Percentiles rank a stretch among this genome's conserved stretches.
Evolutionary conservation across 169 alveolate genomes (phyloP).

Genomic region (Cyclospora cayetanensis): DNA sequence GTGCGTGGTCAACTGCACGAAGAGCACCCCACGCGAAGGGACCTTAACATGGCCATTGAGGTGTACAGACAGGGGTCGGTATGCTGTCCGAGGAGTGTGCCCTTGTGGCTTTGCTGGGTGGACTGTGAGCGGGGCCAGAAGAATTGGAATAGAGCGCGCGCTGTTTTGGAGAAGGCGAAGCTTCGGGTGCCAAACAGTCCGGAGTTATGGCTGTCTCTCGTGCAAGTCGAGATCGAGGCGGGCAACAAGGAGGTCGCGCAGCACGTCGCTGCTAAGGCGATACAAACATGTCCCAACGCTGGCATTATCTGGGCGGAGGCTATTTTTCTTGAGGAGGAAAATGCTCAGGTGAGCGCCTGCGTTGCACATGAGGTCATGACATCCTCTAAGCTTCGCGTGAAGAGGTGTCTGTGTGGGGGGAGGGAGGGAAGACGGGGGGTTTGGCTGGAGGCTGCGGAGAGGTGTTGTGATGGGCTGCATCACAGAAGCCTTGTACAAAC

Average conservation of each 20-base stretch:
- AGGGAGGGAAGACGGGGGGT: too few relatives aligned
- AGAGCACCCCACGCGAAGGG: conserved; percentile 76
- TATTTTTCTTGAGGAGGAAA: conserved; percentile 90
- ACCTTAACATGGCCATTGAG: conserved; percentile 65
- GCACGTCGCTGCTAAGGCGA: conserved; percentile 91
- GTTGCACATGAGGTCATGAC: too few relatives aligned
- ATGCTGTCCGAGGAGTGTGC: conserved; percentile 76
- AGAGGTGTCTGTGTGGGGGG: too few relatives aligned
- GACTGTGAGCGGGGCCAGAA: conserved; percentile 83
- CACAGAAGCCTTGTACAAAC: too few relatives aligned
- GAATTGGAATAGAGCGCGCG: conserved; percentile 90
- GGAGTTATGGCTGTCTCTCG: conserved; percentile 92
- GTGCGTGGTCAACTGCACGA: conserved; percentile 90
- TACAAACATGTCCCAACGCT: conserved; percentile 95
- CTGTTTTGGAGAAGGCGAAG: conserved; percentile 92
- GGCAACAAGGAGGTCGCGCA: conserved; percentile 89
- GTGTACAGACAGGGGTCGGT: conserved; percentile 67
- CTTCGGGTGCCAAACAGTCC: conserved; percentile 87
- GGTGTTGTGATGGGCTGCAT: too few relatives aligned
- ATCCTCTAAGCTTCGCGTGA: too few relatives aligned
- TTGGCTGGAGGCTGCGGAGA: too few relatives aligned
- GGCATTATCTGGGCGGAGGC: conserved; percentile 96
- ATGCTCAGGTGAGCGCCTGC: conserved; percentile 80
- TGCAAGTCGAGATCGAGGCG: conserved; percentile 92
- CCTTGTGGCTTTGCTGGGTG: conserved; percentile 91